phyloP scores from a whole-genome alignment of 1,139 yeast species.

The Taiozyma sp. region DNA sequence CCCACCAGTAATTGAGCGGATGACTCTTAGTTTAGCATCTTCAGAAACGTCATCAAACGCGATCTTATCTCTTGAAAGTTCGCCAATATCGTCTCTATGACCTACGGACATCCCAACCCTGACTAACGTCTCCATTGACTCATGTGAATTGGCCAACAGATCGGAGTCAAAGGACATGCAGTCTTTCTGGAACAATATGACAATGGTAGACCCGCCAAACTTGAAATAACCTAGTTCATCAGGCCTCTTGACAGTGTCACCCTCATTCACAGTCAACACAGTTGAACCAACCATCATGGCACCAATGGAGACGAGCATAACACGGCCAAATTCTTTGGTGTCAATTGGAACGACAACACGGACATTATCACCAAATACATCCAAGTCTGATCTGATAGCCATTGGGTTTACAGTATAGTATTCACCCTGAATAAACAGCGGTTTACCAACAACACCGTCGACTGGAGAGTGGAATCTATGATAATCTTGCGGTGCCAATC shows the following conservation, averaged over 20 bases:
- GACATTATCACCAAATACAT: constrained; percentile 91
- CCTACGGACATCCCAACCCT: constrained; percentile 93
- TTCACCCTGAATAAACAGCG: constrained; percentile 75
- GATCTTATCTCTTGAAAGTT: constrained; percentile 43
- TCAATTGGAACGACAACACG: constrained; percentile 75
- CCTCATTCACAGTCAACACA: constrained; percentile 62
- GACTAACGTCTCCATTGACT: constrained; percentile 75
- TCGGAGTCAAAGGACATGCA: constrained; percentile 66
- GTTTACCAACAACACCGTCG: constrained; percentile 62
- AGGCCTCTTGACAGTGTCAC: constrained; percentile 56
- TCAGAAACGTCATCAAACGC: constrained; percentile 45
- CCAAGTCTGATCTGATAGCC: constrained; percentile 86
- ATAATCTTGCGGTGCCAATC: constrained; percentile 96
- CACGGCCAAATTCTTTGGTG: constrained; percentile 68
- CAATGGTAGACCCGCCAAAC: constrained; percentile 90
- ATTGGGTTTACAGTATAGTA: constrained; percentile 96
- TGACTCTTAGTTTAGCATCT: constrained; percentile 47
- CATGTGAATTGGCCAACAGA: constrained; percentile 58
- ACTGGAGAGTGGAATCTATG: constrained; percentile 93
- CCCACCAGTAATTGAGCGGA: constrained; percentile 56
- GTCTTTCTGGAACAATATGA: constrained; percentile 47
- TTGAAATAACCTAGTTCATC: constrained; percentile 93
- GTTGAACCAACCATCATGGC: constrained; percentile 99
- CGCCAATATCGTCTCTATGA: constrained; percentile 51
- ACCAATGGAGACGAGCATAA: constrained; percentile 80